phyloP scores from a whole-genome alignment of 495 filamentous ascomycete species.

The Aspergillus cavernicola region DNA sequence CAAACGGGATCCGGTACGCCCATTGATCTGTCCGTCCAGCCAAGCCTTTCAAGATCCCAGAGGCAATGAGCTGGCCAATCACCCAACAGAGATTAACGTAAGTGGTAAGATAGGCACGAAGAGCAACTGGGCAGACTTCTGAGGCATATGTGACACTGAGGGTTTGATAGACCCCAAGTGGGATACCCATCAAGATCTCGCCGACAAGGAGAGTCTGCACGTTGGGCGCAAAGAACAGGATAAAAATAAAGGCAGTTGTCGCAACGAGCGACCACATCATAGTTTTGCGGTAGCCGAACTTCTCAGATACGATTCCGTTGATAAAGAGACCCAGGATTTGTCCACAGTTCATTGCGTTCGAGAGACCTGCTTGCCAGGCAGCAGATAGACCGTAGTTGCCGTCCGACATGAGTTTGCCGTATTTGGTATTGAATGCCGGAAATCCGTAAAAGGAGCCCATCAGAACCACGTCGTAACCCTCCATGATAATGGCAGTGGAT shows the following conservation, averaged over 20 bases:
- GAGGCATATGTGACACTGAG: constrained; percentile 49
- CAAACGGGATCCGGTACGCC: constrained; percentile 53
- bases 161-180: constrained; percentile 42
- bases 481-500: constrained; percentile 41
- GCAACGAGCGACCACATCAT: constrained; percentile 57
- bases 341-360: constrained; percentile 52
- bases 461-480: constrained; percentile 39
- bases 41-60: constrained; percentile 43
- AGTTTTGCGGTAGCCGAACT: constrained; percentile 59
- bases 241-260: constrained; percentile 30
- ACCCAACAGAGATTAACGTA: constrained; percentile 47
- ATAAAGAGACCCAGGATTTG: constrained; percentile 57
- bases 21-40: constrained; percentile 29
- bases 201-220: constrained; percentile 17
- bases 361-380: constrained; percentile 61
- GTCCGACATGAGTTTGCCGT: constrained; percentile 26
- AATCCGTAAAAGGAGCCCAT: constrained; percentile 28
- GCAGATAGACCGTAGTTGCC: constrained; percentile 27
- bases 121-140: constrained; percentile 43
- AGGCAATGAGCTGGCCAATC: constrained; percentile 47
- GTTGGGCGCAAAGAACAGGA: constrained; percentile 31
- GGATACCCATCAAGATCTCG: constrained; percentile 21
- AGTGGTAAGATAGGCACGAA: constrained; percentile 41
- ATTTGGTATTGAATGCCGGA: no score
- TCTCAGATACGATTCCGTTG: constrained; percentile 60